These are phyloP conservation scores for Penicillium sp. DNA, from an alignment of 2,329 filamentous ascomycete genomes.

Conservation along the genomic window DNA sequence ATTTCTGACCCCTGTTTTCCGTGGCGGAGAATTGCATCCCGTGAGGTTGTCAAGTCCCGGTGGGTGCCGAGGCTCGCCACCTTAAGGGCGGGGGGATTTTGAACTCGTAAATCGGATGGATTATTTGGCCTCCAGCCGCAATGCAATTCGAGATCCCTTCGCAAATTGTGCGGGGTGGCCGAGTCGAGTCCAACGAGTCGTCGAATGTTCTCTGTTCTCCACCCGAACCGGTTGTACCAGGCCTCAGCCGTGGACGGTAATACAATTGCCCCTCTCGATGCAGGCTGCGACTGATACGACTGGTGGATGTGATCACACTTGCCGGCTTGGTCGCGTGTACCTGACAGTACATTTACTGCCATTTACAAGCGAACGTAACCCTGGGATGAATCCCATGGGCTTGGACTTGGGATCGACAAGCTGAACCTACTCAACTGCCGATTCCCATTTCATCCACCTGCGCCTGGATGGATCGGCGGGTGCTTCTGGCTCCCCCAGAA, in stretches of 20 bases:
- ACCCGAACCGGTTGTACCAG: neutral
- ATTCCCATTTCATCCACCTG: no score
- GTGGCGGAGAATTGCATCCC: neutral
- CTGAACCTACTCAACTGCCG: conserved; percentile 2
- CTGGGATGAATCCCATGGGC: no score
- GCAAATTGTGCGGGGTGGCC: neutral
- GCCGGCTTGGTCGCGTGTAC: neutral
- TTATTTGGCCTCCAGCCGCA: neutral
- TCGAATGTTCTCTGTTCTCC: neutral
- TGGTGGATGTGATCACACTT: neutral
- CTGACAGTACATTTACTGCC: neutral
- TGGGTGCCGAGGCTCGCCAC: neutral
- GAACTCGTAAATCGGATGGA: neutral
- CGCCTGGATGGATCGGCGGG: no score
- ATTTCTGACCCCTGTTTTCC: neutral
- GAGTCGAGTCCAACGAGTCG: neutral
- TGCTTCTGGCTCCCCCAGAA: no score
- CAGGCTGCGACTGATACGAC: neutral
- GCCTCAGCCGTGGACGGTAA: neutral
- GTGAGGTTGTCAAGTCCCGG: neutral
- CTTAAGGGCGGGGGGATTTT: neutral
- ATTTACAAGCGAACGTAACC: neutral
- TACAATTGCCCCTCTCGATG: neutral
- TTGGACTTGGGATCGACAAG: no score
- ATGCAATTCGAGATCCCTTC: neutral